These are phyloP conservation scores for Botryotinia convoluta DNA, from an alignment of 2,329 filamentous ascomycete species.

Conservation along the genomic window DNA sequence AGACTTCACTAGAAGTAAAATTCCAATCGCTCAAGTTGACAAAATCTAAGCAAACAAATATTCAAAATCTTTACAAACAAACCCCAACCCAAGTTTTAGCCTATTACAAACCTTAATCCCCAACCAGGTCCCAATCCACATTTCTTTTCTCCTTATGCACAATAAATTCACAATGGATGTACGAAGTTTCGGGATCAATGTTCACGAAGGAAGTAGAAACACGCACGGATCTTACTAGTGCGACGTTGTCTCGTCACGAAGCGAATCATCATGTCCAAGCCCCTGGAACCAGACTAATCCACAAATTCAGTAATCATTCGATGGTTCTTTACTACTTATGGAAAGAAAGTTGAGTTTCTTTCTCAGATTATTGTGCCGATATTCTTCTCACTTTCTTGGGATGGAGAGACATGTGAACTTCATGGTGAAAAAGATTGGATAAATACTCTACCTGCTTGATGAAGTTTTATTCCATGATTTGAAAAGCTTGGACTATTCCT, in stretches of 20 bases:
- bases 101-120: not conserved
- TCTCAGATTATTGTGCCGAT: not conserved
- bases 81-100: not conserved
- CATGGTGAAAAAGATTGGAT: not conserved
- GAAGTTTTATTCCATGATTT: not conserved
- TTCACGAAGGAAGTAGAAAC: slow-evolving; percentile 9
- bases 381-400: not conserved
- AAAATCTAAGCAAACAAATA: not conserved
- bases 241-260: slow-evolving; percentile 3
- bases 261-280: slow-evolving; percentile 7
- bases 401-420: not conserved
- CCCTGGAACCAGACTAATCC: not conserved
- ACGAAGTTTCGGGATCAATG: slow-evolving; percentile 5
- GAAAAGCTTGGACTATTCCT: too few relatives aligned
- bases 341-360: not conserved
- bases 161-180: not conserved
- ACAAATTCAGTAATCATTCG: slow-evolving; percentile 1
- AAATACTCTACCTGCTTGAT: not conserved
- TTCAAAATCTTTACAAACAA: not conserved
- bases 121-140: not conserved
- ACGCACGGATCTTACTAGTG: slow-evolving; percentile 9
- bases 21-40: not conserved
- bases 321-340: not conserved
- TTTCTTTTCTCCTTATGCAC: not conserved
- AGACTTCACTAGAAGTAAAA: not conserved